A percentile compares a stretch with the other conserved stretches of the same genome.
Evolutionary conservation across 305 asterid species (phyloP).

Genomic region (Solanum hybrid): DNA sequence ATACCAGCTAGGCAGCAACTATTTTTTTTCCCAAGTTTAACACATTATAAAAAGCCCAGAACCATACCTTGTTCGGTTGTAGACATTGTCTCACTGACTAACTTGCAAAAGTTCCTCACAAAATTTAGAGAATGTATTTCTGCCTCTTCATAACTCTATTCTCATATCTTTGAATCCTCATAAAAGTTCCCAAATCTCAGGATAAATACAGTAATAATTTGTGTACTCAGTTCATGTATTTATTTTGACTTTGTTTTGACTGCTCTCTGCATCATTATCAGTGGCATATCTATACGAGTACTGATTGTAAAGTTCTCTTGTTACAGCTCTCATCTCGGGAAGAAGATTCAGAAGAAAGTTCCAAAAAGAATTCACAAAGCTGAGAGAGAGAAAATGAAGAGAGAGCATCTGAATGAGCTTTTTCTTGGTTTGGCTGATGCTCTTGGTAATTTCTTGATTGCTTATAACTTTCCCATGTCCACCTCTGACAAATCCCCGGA

Average conservation of each 20-base stretch:
- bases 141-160: neutral
- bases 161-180: neutral
- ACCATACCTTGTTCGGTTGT: neutral
- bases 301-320: conserved; percentile 2
- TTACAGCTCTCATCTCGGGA: conserved; percentile 28
- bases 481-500: neutral
- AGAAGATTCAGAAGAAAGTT: conserved; percentile 36
- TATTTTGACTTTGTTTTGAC: neutral
- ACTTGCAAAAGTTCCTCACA: neutral
- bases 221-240: neutral
- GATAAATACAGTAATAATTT: neutral
- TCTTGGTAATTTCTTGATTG: conserved; percentile 33
- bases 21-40: neutral
- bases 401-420: conserved; percentile 47
- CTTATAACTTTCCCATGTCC: neutral
- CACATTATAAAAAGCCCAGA: neutral
- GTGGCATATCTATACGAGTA: neutral
- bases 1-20: neutral
- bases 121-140: neutral
- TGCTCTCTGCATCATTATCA: neutral
- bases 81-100: neutral
- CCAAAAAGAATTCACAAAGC: conserved; percentile 55
- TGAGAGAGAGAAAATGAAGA: conserved; percentile 67
- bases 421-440: conserved; percentile 52
- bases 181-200: neutral